Base-by-base conservation (phyloP, 257 asterid genomes). In the Verbena officinalis region DNA sequence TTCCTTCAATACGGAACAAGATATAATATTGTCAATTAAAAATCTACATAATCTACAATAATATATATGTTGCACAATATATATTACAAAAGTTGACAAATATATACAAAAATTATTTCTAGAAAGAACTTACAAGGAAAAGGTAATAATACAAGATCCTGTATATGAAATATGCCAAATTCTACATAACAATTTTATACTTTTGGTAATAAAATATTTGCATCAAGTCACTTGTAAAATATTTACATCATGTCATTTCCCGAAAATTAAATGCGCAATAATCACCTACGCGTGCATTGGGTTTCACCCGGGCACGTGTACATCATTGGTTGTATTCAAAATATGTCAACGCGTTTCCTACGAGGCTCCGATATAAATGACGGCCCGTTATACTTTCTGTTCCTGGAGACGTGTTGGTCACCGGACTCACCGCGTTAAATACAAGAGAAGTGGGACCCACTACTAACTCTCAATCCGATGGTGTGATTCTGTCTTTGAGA, bases 271-370 rank as follows among this genome's bases (percentile, higher is more conserved):
- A 10, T 54, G 11, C 45, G 43, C 27, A 31, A 9, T 42, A 60
- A 60, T 23, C 45, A 60, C 55, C 42, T 23, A 22, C 52, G 0
- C 3, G 8, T 30, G 34, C 13, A 49, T 40, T 2, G 27, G 38
- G 2, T 9, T 5, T 15, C 12, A 27, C 16, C 14, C 7, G 13
- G n/a, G 38, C 51, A 68, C 68, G 67, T 39, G 73, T 22, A 44
- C 5, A 4, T 4, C 3, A 59, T 59, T 59, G 73, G 56, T 0
- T 49, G 0, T 3, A 11, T 48, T 45, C 7, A 1, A 4, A 38
- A 38, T 2, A 38, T 10, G 68, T 59, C 74, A 69, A 70, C 67
- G 67, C 31, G 0, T 50, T 68, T 15, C 67, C 20, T 59, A 59
- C 60, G 20, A 22, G 17, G 30, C 67, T 43, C 14, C 31, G 33